Evolutionary conservation across 2,329 filamentous ascomycete genomes (phyloP).

Genomic region (Clarireedia monteithiana): DNA sequence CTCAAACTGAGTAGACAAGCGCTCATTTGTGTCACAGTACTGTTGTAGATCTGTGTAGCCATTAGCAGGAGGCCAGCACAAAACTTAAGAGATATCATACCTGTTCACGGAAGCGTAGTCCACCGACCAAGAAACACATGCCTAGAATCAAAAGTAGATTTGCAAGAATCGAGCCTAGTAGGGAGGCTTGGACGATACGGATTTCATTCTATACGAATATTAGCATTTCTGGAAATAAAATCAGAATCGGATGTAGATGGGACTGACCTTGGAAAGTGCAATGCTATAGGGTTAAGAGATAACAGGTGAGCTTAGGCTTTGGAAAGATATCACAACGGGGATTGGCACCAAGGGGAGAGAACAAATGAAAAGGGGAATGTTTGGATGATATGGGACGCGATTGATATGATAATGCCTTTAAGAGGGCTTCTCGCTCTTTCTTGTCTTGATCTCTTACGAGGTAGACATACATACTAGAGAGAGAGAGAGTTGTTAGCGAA

Average conservation of each 20-base stretch:
- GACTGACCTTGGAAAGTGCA: constrained; percentile 60
- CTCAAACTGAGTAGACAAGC: constrained; percentile 85
- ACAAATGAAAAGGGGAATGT: constrained; percentile 3
- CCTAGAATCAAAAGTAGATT: constrained; percentile 84
- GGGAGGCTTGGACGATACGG: constrained; percentile 82
- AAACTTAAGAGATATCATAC: constrained; percentile 31
- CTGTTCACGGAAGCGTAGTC: constrained; percentile 81
- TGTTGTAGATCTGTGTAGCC: constrained; percentile 69
- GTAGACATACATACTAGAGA: constrained; percentile 45
- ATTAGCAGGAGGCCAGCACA: constrained; percentile 8
- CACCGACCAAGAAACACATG: constrained; percentile 85
- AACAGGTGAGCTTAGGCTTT: constrained; percentile 32
- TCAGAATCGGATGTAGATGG: background rate
- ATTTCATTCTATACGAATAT: constrained; percentile 58
- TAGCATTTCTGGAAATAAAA: constrained; percentile 13
- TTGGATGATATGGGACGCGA: constrained; percentile 36
- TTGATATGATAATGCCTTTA: constrained; percentile 38
- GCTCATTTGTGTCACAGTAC: constrained; percentile 92
- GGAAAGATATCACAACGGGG: constrained; percentile 15
- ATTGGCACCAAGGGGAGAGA: constrained; percentile 15
- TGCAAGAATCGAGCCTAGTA: constrained; percentile 82
- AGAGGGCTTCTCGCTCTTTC: constrained; percentile 37
- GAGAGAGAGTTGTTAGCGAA: constrained; percentile 20
- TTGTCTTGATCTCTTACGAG: constrained; percentile 36
- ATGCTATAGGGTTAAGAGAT: constrained; percentile 45